Conservation (phyloP, 2,329 filamentous ascomycete species). For the Diaporthe batatas region DNA sequence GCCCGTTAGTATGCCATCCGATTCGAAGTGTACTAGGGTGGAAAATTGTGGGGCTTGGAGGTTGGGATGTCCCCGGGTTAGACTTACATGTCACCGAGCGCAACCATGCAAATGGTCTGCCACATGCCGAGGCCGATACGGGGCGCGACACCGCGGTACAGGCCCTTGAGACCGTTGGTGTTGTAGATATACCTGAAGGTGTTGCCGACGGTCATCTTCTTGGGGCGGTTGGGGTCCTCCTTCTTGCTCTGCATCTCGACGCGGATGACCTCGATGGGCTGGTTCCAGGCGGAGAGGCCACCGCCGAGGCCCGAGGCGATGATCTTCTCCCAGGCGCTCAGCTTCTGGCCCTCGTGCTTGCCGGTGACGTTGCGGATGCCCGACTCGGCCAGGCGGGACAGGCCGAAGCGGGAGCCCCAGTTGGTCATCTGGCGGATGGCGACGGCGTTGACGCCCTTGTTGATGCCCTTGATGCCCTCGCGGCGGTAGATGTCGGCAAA, state of each 20-base stretch:
- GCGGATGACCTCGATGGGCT: slow-evolving; percentile 99
- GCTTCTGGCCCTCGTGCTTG: slow-evolving; percentile 85
- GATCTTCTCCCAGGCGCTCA: slow-evolving; percentile 88
- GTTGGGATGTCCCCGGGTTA: slow-evolving; percentile 33
- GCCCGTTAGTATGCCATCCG: background rate
- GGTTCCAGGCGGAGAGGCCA: slow-evolving; percentile 97
- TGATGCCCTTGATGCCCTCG: slow-evolving; percentile 96
- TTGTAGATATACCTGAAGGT: slow-evolving; percentile 89
- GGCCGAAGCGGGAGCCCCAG: slow-evolving; percentile 96
- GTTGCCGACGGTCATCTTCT: slow-evolving; percentile 98
- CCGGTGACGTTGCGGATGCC: slow-evolving; percentile 83
- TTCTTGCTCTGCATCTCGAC: slow-evolving; percentile 99
- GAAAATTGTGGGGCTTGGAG: slow-evolving; percentile 35
- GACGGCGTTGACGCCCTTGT: slow-evolving; percentile 98
- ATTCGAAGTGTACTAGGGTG: background rate
- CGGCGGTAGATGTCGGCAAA: slow-evolving; percentile 97
- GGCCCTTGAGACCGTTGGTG: slow-evolving; percentile 87
- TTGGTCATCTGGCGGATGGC: slow-evolving; percentile 99
- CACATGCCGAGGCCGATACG: slow-evolving; percentile 96
- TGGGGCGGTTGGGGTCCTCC: slow-evolving; percentile 95
- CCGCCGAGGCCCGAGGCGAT: slow-evolving; percentile 87
- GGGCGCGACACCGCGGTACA: slow-evolving; percentile 95
- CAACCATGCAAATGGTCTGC: slow-evolving; percentile 99
- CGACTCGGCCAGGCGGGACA: slow-evolving; percentile 90
- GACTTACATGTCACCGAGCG: slow-evolving; percentile 94